Conservation (phyloP, 2,329 filamentous ascomycete species). For the Hymenoscyphus scutula region DNA sequence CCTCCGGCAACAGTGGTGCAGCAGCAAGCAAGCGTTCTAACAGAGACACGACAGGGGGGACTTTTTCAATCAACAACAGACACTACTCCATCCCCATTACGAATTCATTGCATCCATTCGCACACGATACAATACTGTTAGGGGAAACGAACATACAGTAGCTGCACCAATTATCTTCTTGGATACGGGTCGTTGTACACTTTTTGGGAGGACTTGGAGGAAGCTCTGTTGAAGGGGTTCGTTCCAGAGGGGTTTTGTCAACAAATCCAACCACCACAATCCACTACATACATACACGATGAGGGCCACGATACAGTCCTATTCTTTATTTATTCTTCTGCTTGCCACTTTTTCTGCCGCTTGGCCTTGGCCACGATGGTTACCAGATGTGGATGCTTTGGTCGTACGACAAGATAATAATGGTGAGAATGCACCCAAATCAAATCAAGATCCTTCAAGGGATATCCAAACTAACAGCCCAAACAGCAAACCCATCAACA, state of each 20-base stretch:
- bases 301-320: constrained; percentile 49
- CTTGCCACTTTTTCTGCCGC: constrained; percentile 42
- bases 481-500: constrained; percentile 9
- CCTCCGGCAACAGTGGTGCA: not conserved
- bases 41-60: not conserved
- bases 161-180: not conserved
- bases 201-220: constrained; percentile 1
- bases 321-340: constrained; percentile 52
- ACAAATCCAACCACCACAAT: constrained; percentile 18
- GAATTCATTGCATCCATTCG: not conserved
- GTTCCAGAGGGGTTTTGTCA: constrained; percentile 19
- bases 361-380: constrained; percentile 56
- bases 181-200: not conserved
- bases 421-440: constrained; percentile 15
- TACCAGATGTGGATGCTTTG: constrained; percentile 52
- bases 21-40: not conserved
- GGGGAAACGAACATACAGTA: not conserved
- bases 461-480: constrained; percentile 12
- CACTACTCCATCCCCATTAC: not conserved
- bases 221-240: not conserved
- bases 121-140: constrained; percentile 2
- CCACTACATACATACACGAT: constrained; percentile 39
- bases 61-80: not conserved
- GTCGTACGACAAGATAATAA: constrained; percentile 47
- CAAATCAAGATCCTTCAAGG: not conserved